Conservation (phyloP, 805 yeast species). For the Candida yuanshanica region DNA sequence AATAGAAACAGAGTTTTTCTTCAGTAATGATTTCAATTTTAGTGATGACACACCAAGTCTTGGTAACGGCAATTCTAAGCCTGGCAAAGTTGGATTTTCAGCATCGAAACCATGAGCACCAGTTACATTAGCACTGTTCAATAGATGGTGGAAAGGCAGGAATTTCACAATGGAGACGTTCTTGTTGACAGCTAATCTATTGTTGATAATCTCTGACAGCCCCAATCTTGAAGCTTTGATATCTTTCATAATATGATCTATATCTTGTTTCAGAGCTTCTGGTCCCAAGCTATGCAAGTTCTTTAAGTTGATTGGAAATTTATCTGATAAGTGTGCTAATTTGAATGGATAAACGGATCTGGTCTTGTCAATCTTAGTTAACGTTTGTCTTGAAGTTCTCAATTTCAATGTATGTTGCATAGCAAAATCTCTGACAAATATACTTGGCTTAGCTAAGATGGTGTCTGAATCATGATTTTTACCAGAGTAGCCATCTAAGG, state of each 20-base stretch:
- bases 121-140: slow-evolving; percentile 58
- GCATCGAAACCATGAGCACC: slow-evolving; percentile 67
- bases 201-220: slow-evolving; percentile 70
- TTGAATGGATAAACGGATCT: slow-evolving; percentile 91
- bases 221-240: slow-evolving; percentile 66
- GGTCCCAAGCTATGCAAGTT: slow-evolving; percentile 26
- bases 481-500: slow-evolving; percentile 59
- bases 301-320: slow-evolving; percentile 50
- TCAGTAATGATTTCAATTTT: slow-evolving; percentile 58
- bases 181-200: slow-evolving; percentile 68
- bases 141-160: slow-evolving; percentile 61
- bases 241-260: slow-evolving; percentile 45
- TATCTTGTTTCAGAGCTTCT: slow-evolving; percentile 26
- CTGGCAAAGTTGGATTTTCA: slow-evolving; percentile 59
- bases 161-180: slow-evolving; percentile 71
- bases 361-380: slow-evolving; percentile 63
- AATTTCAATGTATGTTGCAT: slow-evolving; percentile 71
- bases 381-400: slow-evolving; percentile 63
- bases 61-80: slow-evolving; percentile 72
- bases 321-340: slow-evolving; percentile 60
- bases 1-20: slow-evolving; percentile 41
- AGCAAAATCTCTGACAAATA: slow-evolving; percentile 84
- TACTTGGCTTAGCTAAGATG: slow-evolving; percentile 58
- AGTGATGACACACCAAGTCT: slow-evolving; percentile 65
- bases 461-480: slow-evolving; percentile 47